Evolutionary conservation across 805 yeast genomes (phyloP), one percentile per base, ranked within the genome.

Genomic region (Komagataella pastoris): DNA sequence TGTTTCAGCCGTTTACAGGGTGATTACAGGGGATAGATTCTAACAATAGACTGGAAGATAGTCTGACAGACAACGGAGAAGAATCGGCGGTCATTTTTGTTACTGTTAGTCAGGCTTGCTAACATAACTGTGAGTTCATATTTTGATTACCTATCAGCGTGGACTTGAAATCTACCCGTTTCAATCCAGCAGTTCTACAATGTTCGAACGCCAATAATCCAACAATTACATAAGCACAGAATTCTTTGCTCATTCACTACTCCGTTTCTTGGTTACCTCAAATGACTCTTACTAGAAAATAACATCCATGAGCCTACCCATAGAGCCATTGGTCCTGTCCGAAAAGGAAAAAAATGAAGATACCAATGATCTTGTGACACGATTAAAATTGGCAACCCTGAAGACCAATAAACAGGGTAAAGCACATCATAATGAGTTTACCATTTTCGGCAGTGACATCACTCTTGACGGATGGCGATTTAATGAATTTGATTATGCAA

Each of bases 401-500:
- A 46, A 6, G 7, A 46, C 24, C 18, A 23, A n/a, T 24, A 60
- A 55, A 40, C 56, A 55, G 45, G 69, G 68, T 1, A 55, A 56
- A 14, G 66, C 62, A 14, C 58, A 54, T 49, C 63, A 58, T 47
- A 54, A 56, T 17, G 53, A 57, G 7, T 59, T 62, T 52, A 52
- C 49, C 5, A 50, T 66, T 1, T 52, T 52, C 40, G 58, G 58
- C 17, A 51, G 66, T 4, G 54, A 59, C 19, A 51, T 53, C 3
- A 54, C 55, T 8, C 52, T 66, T 6, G 49, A 54, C 19, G 64
- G 73, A 50, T 91, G 98, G 98, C 86, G 82, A 64, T 89, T 88
- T 67, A 80, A 82, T 53, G 99, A 91, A 57, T 90, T 88, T 86
- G 97, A 87, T 59, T 91, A 87, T 61, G 79, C 80, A 17, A 76